Evolutionary conservation across 169 alveolate species (phyloP).

Genomic region (Amoebophrya sp.): DNA sequence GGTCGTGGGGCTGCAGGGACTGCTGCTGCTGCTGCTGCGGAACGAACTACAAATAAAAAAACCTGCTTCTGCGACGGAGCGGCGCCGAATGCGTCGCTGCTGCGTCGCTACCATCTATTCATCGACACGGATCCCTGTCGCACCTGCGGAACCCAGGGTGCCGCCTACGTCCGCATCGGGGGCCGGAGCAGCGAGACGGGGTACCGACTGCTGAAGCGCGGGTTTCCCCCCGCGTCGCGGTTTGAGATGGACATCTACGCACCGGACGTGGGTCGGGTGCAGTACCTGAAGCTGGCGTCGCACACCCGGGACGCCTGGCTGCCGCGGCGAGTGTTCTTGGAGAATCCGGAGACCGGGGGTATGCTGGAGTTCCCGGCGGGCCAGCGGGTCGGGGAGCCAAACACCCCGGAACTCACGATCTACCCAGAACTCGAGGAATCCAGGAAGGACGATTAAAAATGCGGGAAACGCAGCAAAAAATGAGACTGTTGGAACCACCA

Average conservation of each 20-base stretch:
- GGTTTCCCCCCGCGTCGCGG: background rate
- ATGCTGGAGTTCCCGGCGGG: background rate
- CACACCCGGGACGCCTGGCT: background rate
- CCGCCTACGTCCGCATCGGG: background rate
- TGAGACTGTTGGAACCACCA: no score
- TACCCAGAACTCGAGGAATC: background rate
- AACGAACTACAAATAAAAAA: no score
- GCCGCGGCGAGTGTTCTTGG: conserved; percentile 4
- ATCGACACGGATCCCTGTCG: background rate
- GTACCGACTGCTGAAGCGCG: background rate
- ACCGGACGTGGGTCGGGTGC: background rate
- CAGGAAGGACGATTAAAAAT: no score
- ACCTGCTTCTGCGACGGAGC: no score
- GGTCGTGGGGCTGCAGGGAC: no score
- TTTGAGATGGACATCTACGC: background rate
- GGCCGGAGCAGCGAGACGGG: background rate
- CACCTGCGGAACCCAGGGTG: background rate
- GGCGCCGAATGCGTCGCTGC: background rate
- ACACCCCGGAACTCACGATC: background rate
- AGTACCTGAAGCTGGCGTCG: background rate
- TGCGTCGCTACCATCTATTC: background rate
- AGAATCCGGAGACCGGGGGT: background rate
- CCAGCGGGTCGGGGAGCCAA: background rate
- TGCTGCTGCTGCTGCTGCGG: no score
- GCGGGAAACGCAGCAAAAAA: no score